These are phyloP conservation scores for Cornus suecica DNA, from an alignment of 148 eudicot species.

Conservation along the genomic window DNA sequence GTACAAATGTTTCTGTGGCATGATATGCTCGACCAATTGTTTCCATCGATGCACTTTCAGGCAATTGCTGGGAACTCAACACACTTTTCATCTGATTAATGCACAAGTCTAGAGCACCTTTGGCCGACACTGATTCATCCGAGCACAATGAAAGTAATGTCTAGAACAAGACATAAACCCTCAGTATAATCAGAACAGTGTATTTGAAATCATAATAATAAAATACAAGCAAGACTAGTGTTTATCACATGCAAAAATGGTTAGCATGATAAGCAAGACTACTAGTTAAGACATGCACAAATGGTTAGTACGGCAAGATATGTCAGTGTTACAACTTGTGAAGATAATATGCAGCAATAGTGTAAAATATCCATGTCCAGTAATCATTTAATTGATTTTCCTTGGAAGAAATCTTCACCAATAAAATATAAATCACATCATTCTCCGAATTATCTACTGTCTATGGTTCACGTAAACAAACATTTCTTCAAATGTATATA, in stretches of 20 bases:
- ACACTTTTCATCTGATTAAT: constrained; percentile 79
- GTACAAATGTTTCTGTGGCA: constrained; percentile 95
- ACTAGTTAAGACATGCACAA: constrained; percentile 1
- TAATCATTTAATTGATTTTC: no score
- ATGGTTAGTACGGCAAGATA: background rate
- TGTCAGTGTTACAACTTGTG: no score
- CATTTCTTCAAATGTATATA: no score
- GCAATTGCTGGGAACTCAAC: constrained; percentile 78
- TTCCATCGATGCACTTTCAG: constrained; percentile 89
- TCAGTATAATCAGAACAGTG: background rate
- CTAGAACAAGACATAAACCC: constrained; percentile 39
- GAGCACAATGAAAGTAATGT: constrained; percentile 89
- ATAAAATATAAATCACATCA: no score
- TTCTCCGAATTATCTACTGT: no score
- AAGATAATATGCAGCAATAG: no score
- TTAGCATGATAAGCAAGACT: background rate
- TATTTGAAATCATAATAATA: background rate
- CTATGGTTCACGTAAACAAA: no score
- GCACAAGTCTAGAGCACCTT: constrained; percentile 89
- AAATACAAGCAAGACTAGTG: background rate
- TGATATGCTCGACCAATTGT: constrained; percentile 88
- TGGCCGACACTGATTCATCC: constrained; percentile 72
- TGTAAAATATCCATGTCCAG: no score
- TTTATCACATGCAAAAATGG: background rate
- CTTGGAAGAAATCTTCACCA: no score